These are phyloP conservation scores for Boletus rubropictus DNA, from an alignment of 768 basidiomycete genomes.

Conservation along the genomic window DNA sequence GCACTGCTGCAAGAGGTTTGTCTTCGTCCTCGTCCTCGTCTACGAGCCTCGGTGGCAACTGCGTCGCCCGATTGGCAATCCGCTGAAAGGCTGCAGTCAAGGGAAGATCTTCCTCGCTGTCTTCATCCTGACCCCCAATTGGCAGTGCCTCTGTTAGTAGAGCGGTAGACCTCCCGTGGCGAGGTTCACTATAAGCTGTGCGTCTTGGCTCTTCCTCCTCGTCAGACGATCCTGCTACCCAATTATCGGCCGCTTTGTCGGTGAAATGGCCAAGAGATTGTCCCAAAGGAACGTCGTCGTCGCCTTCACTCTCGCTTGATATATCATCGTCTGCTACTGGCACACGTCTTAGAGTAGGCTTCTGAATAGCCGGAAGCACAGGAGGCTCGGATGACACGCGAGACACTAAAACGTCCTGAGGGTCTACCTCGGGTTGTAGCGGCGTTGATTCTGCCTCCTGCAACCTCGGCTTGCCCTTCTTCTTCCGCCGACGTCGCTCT, in stretches of 20 bases:
- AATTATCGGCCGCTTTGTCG: slow-evolving; percentile 28
- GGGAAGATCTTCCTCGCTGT: slow-evolving; percentile 79
- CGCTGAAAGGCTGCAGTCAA: slow-evolving; percentile 58
- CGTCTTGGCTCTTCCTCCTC: slow-evolving; percentile 50
- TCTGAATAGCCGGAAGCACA: slow-evolving; percentile 33
- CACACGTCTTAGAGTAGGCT: slow-evolving; percentile 27
- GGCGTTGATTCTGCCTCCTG: slow-evolving; percentile 37
- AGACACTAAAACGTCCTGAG: slow-evolving; percentile 24
- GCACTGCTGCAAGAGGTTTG: slow-evolving; percentile 57
- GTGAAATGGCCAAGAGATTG: slow-evolving; percentile 12
- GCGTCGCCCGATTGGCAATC: slow-evolving; percentile 42
- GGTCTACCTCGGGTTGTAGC: slow-evolving; percentile 29
- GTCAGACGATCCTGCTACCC: slow-evolving; percentile 60
- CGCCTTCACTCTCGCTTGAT: slow-evolving; percentile 47
- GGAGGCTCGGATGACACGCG: slow-evolving; percentile 23
- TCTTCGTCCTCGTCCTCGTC: slow-evolving; percentile 53
- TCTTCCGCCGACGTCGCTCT: slow-evolving; percentile 30
- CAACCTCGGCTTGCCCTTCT: slow-evolving; percentile 40
- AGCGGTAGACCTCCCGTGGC: slow-evolving; percentile 30
- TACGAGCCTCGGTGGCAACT: slow-evolving; percentile 15
- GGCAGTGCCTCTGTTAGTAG: neutral
- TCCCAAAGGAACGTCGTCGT: slow-evolving; percentile 20
- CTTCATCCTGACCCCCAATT: slow-evolving; percentile 32
- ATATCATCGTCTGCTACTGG: slow-evolving; percentile 35
- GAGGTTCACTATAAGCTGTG: slow-evolving; percentile 53